Conservation (phyloP, 805 yeast species). For the Candida patagonica region DNA sequence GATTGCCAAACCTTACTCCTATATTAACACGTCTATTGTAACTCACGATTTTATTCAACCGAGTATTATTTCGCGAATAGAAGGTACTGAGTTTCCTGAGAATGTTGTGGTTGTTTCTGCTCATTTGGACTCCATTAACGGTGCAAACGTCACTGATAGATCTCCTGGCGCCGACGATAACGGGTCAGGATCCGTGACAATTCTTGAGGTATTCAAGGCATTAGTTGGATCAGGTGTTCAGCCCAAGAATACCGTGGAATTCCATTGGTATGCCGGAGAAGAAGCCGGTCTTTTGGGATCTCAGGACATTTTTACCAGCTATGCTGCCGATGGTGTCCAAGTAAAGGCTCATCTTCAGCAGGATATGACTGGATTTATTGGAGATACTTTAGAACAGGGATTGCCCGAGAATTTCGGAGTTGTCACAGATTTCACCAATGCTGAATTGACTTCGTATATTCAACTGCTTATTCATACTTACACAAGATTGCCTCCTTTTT, state of each 20-base stretch:
- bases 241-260: conserved; percentile 71
- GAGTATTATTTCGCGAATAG: conserved; percentile 59
- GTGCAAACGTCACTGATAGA: conserved; percentile 55
- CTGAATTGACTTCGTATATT: conserved; percentile 47
- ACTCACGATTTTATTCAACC: conserved; percentile 73
- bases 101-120: conserved; percentile 72
- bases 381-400: conserved; percentile 40
- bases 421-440: conserved; percentile 58
- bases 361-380: conserved; percentile 84
- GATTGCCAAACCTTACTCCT: conserved; percentile 27
- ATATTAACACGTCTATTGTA: conserved; percentile 38
- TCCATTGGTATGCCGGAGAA: conserved; percentile 92
- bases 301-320: conserved; percentile 57
- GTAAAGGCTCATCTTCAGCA: conserved; percentile 85
- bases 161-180: conserved; percentile 96
- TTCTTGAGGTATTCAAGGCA: conserved; percentile 66
- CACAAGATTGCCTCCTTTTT: conserved; percentile 58
- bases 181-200: conserved; percentile 79
- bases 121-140: conserved; percentile 78
- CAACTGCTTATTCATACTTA: conserved; percentile 53
- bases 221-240: conserved; percentile 37
- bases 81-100: conserved; percentile 30
- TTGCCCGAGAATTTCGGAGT: conserved; percentile 65
- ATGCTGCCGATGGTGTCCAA: conserved; percentile 35
- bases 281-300: conserved; percentile 90